Evolutionary conservation across 768 basidiomycete species (phyloP).

Genomic region (Termitomyces sp.): DNA sequence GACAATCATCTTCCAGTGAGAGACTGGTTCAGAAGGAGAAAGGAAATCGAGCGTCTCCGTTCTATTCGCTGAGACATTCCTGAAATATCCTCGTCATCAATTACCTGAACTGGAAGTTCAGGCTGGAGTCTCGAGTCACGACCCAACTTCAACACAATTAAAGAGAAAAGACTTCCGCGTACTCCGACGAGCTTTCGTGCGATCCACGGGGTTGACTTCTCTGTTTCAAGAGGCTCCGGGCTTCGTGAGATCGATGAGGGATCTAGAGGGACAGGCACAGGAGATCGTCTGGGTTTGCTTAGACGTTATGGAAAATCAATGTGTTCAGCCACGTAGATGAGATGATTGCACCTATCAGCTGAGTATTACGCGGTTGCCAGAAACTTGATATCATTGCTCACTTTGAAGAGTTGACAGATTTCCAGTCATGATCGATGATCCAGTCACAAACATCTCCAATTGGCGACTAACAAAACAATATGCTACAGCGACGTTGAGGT

Average conservation of each 20-base stretch:
- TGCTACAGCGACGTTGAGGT: conserved; percentile 9
- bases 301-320: not conserved
- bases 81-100: too few relatives aligned
- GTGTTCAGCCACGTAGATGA: not conserved
- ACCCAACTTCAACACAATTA: not conserved
- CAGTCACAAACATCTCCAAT: not conserved
- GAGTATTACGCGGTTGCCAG: not conserved
- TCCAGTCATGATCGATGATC: too few relatives aligned
- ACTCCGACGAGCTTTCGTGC: conserved; percentile 63
- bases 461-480: not conserved
- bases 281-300: not conserved
- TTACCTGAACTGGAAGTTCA: too few relatives aligned
- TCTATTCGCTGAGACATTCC: not conserved
- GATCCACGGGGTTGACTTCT: conserved; percentile 60
- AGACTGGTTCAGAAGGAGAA: conserved; percentile 31
- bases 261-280: conserved; percentile 30
- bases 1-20: conserved; percentile 61
- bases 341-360: not conserved
- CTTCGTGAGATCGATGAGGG: conserved; percentile 41
- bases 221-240: conserved; percentile 38
- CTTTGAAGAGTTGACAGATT: too few relatives aligned
- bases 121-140: not conserved
- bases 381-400: too few relatives aligned
- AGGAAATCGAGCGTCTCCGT: not conserved
- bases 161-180: conserved; percentile 19